Evolutionary conservation across 2,329 filamentous ascomycete species (phyloP), one percentile per base, ranked within the genome.

Genomic region (Ophiostoma triangulosporum): DNA sequence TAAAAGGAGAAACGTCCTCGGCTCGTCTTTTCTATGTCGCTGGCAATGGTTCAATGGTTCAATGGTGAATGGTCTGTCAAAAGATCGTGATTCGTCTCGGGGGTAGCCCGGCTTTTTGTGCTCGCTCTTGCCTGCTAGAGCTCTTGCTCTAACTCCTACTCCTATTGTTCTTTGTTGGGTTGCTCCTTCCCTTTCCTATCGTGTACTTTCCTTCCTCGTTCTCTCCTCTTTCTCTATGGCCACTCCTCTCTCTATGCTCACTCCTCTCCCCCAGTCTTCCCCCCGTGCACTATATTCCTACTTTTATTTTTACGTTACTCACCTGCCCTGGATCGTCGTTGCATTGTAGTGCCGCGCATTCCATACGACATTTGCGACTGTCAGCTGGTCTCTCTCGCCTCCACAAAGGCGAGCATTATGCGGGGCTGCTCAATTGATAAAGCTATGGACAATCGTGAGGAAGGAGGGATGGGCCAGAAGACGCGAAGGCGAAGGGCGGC

Each of bases 371-470:
- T 17, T 43, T 43, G 11, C 46, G 27, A 22, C 32, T 36, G 31
- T 31, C 26, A 31, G 46, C 26, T 29, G 45, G 45, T 33, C 29
- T 27, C 27, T 48, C 46, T 48, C 17, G n/a, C 46, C 46, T 33
- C 46, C 26, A 46, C 27, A 17, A 29, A 46, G 43, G 43, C 45
- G n/a, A 48, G 27, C 22, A 32, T 46, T 38, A 40, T 53, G 54
- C 54, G 54, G 54, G 54, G 54, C 51, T 56, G 27, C 48, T 38
- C 27, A 17, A 52, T 50, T 22, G 17, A 55, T 29, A 52, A 55
- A 52, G 53, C 48, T 33, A 46, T 32, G n/a, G 11, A 24, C 38
- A 22, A 32, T 31, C 46, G 26, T 48, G 46, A 14, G 46, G 29
- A 20, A 48, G 38, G 38, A 43, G 38, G 38, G 38, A 43, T 43